Percentiles rank a stretch among this genome's conserved stretches.
These are phyloP conservation scores for Xylaria sp. DNA, from an alignment of 2,329 filamentous ascomycete genomes.

Conservation along the genomic window DNA sequence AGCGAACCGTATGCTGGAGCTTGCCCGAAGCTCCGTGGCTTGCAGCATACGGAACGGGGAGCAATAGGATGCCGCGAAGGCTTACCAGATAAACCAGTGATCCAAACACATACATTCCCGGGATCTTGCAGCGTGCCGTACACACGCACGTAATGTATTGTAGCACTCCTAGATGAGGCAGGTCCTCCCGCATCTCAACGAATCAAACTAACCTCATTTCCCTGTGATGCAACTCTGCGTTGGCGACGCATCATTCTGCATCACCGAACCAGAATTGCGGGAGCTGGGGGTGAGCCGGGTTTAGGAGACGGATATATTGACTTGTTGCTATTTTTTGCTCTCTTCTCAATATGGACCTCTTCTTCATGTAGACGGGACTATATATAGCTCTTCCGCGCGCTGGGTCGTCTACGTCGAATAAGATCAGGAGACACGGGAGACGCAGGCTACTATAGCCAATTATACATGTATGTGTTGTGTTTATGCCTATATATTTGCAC, in stretches of 20 bases:
- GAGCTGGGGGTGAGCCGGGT: conserved; percentile 12
- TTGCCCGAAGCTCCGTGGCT: conserved; percentile 22
- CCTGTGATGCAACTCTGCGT: conserved; percentile 13
- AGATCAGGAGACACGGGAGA: conserved; percentile 20
- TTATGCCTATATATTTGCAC: conserved; percentile 23
- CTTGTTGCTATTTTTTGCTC: conserved; percentile 11
- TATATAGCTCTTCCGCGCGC: conserved; percentile 21
- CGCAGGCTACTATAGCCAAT: conserved; percentile 11
- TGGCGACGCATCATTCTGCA: neutral
- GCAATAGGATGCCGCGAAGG: neutral
- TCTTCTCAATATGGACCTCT: conserved; percentile 6
- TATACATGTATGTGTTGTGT: conserved; percentile 16
- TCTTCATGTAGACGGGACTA: conserved; percentile 8
- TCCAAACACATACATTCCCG: conserved; percentile 1
- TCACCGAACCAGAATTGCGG: conserved; percentile 16
- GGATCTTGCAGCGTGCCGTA: conserved; percentile 12
- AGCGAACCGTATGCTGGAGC: conserved; percentile 28
- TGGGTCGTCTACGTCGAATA: conserved; percentile 1
- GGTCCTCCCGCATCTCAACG: conserved; percentile 19
- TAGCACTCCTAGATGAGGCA: conserved; percentile 11
- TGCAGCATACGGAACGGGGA: conserved; percentile 11
- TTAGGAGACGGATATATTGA: conserved; percentile 10
- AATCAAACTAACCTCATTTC: neutral
- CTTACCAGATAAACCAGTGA: neutral
- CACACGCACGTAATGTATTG: conserved; percentile 8